These are phyloP conservation scores for Salix viminalis DNA, from an alignment of 345 rosid genomes.

Conservation along the genomic window DNA sequence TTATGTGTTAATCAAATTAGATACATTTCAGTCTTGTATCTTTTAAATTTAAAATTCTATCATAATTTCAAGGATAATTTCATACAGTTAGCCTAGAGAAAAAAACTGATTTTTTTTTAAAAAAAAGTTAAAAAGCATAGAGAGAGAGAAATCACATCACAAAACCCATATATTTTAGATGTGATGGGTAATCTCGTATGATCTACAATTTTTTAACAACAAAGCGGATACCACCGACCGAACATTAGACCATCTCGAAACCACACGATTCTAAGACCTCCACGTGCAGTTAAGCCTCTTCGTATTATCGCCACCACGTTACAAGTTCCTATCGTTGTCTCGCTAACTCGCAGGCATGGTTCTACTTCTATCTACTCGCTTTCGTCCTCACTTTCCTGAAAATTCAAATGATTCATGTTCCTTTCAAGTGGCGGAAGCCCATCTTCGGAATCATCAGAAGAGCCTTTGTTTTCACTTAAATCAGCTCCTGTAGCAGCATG, in stretches of 20 bases:
- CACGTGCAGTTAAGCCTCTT: neutral
- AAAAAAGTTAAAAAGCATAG: too few relatives aligned
- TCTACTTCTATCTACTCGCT: neutral
- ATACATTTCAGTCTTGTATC: too few relatives aligned
- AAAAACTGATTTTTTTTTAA: too few relatives aligned
- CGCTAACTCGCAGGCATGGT: neutral
- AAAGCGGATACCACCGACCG: neutral
- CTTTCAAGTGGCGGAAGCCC: constrained; percentile 86
- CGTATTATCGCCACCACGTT: neutral
- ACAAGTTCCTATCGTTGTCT: neutral
- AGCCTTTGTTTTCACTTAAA: constrained; percentile 32
- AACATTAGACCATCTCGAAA: neutral
- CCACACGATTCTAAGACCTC: neutral
- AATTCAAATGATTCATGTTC: constrained; percentile 66
- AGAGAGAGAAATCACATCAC: too few relatives aligned
- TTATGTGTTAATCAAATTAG: too few relatives aligned
- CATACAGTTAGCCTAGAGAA: too few relatives aligned
- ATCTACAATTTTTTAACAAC: too few relatives aligned
- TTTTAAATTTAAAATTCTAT: too few relatives aligned
- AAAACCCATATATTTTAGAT: too few relatives aligned
- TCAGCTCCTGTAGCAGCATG: constrained; percentile 21
- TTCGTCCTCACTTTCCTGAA: constrained; percentile 52
- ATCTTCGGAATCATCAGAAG: constrained; percentile 57
- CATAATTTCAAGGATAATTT: too few relatives aligned
- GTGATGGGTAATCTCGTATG: too few relatives aligned